Conservation (phyloP, 805 yeast genomes). For the Kodamaea neixiangensis region DNA sequence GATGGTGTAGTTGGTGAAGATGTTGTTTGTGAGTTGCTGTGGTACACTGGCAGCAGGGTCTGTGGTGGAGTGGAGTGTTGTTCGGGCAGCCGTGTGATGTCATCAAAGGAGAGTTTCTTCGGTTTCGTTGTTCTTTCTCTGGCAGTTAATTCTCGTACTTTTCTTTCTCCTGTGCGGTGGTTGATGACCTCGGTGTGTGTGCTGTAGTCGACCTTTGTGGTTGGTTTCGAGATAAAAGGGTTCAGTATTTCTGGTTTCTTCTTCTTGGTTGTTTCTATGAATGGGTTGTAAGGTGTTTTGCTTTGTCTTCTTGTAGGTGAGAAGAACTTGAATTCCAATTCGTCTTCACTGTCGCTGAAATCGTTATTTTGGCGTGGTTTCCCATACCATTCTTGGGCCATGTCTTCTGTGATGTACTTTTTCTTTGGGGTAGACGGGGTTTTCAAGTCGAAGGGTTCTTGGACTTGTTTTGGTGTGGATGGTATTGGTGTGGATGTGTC, state of each 20-base stretch:
- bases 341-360: conserved; percentile 11
- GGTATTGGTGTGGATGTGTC: not conserved
- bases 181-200: conserved; percentile 43
- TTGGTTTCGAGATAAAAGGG: conserved; percentile 8
- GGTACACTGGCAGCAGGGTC: conserved; percentile 8
- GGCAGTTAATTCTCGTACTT: conserved; percentile 28
- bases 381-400: conserved; percentile 13
- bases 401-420: conserved; percentile 9
- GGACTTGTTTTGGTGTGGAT: not conserved
- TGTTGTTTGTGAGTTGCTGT: not conserved
- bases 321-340: conserved; percentile 6
- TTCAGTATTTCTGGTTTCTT: conserved; percentile 7
- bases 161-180: conserved; percentile 43
- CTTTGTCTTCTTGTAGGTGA: conserved; percentile 1
- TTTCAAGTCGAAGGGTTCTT: not conserved
- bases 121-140: conserved; percentile 40
- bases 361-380: conserved; percentile 6
- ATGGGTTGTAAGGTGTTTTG: conserved; percentile 4
- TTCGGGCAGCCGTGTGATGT: conserved; percentile 1
- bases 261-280: not conserved
- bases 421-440: conserved; percentile 11
- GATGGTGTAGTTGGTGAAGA: conserved; percentile 10
- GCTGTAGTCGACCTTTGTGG: conserved; percentile 26
- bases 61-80: not conserved
- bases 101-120: conserved; percentile 32